These are phyloP conservation scores for Oryza officinalis DNA, from an alignment of 176 grass and related monocot genomes.

Conservation along the genomic window DNA sequence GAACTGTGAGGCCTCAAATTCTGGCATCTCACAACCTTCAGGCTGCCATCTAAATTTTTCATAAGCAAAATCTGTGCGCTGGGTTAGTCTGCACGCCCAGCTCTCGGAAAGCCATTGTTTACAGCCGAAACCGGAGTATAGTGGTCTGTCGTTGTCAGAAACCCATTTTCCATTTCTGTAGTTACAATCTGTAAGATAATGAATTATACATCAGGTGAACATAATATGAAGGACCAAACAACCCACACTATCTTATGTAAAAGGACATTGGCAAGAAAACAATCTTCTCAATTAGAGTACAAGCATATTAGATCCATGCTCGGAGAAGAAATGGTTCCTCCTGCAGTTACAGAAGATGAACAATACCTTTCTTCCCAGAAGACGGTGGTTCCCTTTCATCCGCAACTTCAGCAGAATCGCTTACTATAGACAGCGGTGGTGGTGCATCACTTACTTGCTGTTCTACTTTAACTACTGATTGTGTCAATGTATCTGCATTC, in stretches of 20 bases:
- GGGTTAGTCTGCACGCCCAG: constrained; percentile 77
- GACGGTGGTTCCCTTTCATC: constrained; percentile 24
- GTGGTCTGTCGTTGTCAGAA: constrained; percentile 46
- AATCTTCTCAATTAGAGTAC: background rate
- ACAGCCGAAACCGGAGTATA: constrained; percentile 78
- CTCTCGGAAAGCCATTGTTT: constrained; percentile 69
- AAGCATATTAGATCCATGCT: too few species aligned
- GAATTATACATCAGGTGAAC: constrained; percentile 20
- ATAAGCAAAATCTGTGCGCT: constrained; percentile 64
- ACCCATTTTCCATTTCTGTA: constrained; percentile 75
- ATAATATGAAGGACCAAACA: background rate
- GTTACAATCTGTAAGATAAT: constrained; percentile 53
- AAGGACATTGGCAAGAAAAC: background rate
- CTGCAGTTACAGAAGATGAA: constrained; percentile 4
- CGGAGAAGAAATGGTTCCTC: too few species aligned
- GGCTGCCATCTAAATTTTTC: constrained; percentile 81
- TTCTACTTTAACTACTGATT: constrained; percentile 45
- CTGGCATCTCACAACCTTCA: constrained; percentile 62
- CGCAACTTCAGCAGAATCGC: constrained; percentile 26
- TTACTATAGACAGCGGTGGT: constrained; percentile 31
- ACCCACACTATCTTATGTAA: background rate
- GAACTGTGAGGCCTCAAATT: constrained; percentile 60
- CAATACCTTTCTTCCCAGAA: constrained; percentile 53
- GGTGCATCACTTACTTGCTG: constrained; percentile 38
- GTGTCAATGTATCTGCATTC: constrained; percentile 40